These are phyloP conservation scores for Hamigera avellanea DNA, from an alignment of 495 filamentous ascomycete species.

Conservation along the genomic window DNA sequence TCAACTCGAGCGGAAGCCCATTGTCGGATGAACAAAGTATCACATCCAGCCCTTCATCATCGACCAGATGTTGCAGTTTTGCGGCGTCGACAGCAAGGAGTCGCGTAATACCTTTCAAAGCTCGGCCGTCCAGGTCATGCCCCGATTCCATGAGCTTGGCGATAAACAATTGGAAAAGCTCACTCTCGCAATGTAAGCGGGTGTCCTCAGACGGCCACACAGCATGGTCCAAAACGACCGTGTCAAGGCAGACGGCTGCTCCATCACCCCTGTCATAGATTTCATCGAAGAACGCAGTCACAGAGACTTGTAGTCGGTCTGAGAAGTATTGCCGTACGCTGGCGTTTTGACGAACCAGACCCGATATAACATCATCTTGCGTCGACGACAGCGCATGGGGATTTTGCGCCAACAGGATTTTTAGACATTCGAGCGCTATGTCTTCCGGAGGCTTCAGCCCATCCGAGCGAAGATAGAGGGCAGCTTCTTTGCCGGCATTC, in stretches of 20 bases:
- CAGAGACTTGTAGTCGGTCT: constrained; percentile 31
- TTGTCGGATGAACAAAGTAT: constrained; percentile 69
- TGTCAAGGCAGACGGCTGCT: constrained; percentile 44
- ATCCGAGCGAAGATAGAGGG: constrained; percentile 41
- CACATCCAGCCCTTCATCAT: constrained; percentile 67
- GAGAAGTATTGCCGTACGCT: constrained; percentile 47
- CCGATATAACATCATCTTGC: constrained; percentile 50
- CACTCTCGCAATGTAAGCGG: constrained; percentile 39
- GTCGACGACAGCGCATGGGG: constrained; percentile 26
- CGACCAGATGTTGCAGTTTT: constrained; percentile 53
- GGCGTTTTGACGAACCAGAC: constrained; percentile 40
- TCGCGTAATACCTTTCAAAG: constrained; percentile 51
- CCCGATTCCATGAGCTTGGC: constrained; percentile 53
- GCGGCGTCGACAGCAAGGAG: constrained; percentile 48
- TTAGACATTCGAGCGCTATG: constrained; percentile 41
- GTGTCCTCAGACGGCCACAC: constrained; percentile 45
- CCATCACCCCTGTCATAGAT: constrained; percentile 51
- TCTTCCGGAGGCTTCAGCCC: constrained; percentile 37
- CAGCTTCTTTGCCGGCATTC: constrained; percentile 44
- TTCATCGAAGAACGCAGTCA: constrained; percentile 42
- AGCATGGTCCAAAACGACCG: constrained; percentile 41
- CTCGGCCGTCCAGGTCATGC: constrained; percentile 45
- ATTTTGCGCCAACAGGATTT: constrained; percentile 37
- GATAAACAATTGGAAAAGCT: constrained; percentile 55
- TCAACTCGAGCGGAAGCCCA: constrained; percentile 52